A percentile compares a stretch with the other conserved stretches of the same genome.
These are phyloP conservation scores for Trametes sp. DNA, from an alignment of 1,284 basidiomycete genomes.

Conservation along the genomic window DNA sequence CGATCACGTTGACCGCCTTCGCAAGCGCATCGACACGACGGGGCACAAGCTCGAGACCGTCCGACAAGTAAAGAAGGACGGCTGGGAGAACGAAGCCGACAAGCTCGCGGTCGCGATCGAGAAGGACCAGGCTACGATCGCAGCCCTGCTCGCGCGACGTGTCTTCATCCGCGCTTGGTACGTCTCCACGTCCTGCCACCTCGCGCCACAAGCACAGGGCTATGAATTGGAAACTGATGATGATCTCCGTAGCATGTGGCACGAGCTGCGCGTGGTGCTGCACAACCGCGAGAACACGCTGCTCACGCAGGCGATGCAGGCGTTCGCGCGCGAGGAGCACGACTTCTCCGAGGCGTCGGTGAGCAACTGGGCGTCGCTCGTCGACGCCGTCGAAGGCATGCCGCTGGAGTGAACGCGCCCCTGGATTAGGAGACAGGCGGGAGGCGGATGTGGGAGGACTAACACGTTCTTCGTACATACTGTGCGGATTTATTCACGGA, in stretches of 20 bases:
- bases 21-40: slow-evolving; percentile 82
- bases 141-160: slow-evolving; percentile 71
- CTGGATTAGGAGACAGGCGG: too few species aligned
- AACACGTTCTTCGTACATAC: slow-evolving; percentile 5
- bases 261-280: slow-evolving; percentile 86
- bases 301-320: slow-evolving; percentile 75
- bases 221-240: neutral
- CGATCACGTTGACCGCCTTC: slow-evolving; percentile 86
- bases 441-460: neutral
- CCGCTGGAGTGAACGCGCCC: slow-evolving; percentile 70
- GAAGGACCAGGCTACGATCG: slow-evolving; percentile 79
- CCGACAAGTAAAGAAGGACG: slow-evolving; percentile 73
- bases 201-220: too few species aligned
- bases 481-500: slow-evolving; percentile 18
- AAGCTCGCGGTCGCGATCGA: slow-evolving; percentile 72
- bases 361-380: slow-evolving; percentile 77
- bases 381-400: slow-evolving; percentile 79
- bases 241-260: slow-evolving; percentile 76
- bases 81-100: slow-evolving; percentile 86
- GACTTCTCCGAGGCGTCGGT: slow-evolving; percentile 67
- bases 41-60: slow-evolving; percentile 80
- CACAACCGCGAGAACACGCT: slow-evolving; percentile 89
- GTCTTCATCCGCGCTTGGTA: slow-evolving; percentile 88
- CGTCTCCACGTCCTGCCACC: slow-evolving; percentile 33
- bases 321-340: slow-evolving; percentile 76